Percentiles rank a stretch among this genome's conserved stretches.
Evolutionary conservation across 2,329 filamentous ascomycete species (phyloP).

Genomic region (Aspergillus phoenicis): DNA sequence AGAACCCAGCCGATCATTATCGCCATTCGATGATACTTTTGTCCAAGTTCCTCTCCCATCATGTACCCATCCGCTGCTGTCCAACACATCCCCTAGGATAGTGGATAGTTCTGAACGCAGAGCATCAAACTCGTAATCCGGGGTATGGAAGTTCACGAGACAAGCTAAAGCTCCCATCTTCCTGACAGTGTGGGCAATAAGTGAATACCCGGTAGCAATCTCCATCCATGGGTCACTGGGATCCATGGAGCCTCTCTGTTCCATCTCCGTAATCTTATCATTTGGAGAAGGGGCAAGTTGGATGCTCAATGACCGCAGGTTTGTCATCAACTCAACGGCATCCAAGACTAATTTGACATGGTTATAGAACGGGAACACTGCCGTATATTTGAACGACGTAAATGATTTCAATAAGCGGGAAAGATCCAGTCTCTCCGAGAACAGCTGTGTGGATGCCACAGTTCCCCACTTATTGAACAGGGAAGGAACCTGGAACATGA

Average conservation of each 20-base stretch:
- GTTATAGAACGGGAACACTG: conserved; percentile 66
- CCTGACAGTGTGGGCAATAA: conserved; percentile 45
- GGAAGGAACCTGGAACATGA: conserved; percentile 64
- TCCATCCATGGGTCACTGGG: conserved; percentile 57
- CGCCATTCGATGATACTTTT: background rate
- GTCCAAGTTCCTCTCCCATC: conserved; percentile 37
- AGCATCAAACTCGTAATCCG: conserved; percentile 36
- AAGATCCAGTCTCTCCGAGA: conserved; percentile 34
- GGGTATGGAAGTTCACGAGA: conserved; percentile 30
- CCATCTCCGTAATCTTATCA: conserved; percentile 43
- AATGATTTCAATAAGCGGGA: conserved; percentile 48
- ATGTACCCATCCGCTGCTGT: conserved; percentile 31
- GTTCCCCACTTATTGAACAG: conserved; percentile 54
- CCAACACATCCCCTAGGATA: conserved; percentile 29
- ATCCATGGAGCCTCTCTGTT: conserved; percentile 43
- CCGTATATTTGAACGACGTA: conserved; percentile 58
- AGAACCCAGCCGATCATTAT: too few relatives aligned
- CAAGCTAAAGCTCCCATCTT: conserved; percentile 25
- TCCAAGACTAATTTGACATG: conserved; percentile 56
- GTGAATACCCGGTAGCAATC: conserved; percentile 54
- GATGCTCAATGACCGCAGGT: conserved; percentile 57
- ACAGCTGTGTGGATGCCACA: conserved; percentile 34
- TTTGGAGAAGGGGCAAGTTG: conserved; percentile 50
- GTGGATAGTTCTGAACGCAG: conserved; percentile 31
- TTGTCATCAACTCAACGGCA: conserved; percentile 53